phyloP scores from a whole-genome alignment of 441 rosid species.

The Gossypium laxum region DNA sequence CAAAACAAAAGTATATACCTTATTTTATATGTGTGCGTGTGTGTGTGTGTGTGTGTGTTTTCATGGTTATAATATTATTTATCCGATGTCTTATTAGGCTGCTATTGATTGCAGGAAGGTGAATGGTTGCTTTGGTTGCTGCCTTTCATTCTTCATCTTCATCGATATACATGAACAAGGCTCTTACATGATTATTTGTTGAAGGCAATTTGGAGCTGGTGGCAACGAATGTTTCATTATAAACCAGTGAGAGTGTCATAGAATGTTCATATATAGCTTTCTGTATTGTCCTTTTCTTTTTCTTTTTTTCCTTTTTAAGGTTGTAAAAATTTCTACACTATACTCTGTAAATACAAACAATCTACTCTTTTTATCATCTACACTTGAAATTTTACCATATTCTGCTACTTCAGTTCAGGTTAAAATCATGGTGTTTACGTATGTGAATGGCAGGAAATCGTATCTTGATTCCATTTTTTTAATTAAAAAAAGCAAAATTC shows the following conservation, averaged over 20 bases:
- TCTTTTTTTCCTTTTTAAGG: background rate
- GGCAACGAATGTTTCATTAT: background rate
- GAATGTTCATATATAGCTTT: constrained; percentile 3
- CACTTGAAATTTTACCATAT: background rate
- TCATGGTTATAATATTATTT: no score
- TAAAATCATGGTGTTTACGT: background rate
- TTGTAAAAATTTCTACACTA: background rate
- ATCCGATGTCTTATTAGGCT: background rate
- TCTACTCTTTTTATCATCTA: background rate
- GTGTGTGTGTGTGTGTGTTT: no score
- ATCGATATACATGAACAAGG: background rate
- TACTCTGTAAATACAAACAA: background rate
- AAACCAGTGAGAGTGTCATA: background rate
- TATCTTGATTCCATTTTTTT: background rate
- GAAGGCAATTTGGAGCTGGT: background rate
- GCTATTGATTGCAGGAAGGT: constrained; percentile 4
- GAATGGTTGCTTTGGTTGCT: background rate
- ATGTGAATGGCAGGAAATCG: no score
- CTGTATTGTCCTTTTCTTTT: background rate
- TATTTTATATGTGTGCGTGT: no score
- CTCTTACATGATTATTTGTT: background rate
- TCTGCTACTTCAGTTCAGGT: background rate
- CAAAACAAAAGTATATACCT: background rate
- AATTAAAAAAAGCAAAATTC: background rate
- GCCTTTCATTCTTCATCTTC: background rate